phyloP scores from a whole-genome alignment of 495 filamentous ascomycete species.

The Melanomma pulvis-pyrius region DNA sequence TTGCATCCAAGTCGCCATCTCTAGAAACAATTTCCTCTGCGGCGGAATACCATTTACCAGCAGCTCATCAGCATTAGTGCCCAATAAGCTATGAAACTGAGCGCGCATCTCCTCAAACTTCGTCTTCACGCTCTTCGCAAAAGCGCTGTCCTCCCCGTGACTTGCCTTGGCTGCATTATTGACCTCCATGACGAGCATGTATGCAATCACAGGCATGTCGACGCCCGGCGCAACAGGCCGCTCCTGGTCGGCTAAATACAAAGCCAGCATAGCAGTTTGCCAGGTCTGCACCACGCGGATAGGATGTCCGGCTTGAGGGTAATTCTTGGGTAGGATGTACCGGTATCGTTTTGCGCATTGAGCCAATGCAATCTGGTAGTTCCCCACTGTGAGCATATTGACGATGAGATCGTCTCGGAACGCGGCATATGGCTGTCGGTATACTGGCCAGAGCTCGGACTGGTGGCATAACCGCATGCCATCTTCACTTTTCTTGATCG shows the following conservation, averaged over 20 bases:
- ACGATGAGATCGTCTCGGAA: slow-evolving; percentile 42
- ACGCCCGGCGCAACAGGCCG: slow-evolving; percentile 17
- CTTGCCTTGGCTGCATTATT: slow-evolving; percentile 36
- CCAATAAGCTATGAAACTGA: slow-evolving; percentile 20
- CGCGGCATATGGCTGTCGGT: slow-evolving; percentile 39
- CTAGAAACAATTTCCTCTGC: slow-evolving; percentile 6
- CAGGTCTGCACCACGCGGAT: slow-evolving; percentile 46
- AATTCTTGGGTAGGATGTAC: slow-evolving; percentile 42
- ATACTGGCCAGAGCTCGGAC: slow-evolving; percentile 31
- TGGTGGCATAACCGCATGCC: slow-evolving; percentile 27
- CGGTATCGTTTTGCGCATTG: slow-evolving; percentile 39
- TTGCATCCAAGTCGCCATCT: slow-evolving; percentile 28
- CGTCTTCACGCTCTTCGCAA: slow-evolving; percentile 40
- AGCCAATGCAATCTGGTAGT: slow-evolving; percentile 23
- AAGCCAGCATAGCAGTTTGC: slow-evolving; percentile 41
- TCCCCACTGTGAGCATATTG: slow-evolving; percentile 22
- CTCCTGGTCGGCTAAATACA: slow-evolving; percentile 34
- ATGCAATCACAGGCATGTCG: slow-evolving; percentile 40
- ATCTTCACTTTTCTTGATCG: slow-evolving; percentile 23
- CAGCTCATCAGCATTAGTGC: slow-evolving; percentile 2
- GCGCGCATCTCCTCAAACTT: slow-evolving; percentile 32
- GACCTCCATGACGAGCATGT: slow-evolving; percentile 41
- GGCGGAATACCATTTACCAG: slow-evolving; percentile 2
- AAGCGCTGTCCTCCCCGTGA: slow-evolving; percentile 41
- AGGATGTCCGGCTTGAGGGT: slow-evolving; percentile 42